These are phyloP conservation scores for Ramaria sp. DNA, from an alignment of 768 basidiomycete genomes.

Conservation along the genomic window DNA sequence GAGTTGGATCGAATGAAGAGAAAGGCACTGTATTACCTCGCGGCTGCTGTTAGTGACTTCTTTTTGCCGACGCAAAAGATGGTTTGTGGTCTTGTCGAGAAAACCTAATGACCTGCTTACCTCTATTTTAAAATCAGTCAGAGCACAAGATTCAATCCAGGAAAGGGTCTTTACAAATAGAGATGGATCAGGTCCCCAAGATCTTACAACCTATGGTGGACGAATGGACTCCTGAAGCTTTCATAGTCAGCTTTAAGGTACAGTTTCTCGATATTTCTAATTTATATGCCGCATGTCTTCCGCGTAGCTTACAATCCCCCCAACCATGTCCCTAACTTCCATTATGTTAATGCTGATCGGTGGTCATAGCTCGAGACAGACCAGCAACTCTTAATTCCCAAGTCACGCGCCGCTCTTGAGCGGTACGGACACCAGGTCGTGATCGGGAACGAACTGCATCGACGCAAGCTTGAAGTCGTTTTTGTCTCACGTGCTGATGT, in stretches of 20 bases:
- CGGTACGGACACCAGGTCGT: slow-evolving; percentile 97
- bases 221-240: slow-evolving; percentile 88
- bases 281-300: not conserved
- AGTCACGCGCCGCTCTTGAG: slow-evolving; percentile 77
- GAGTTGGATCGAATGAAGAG: slow-evolving; percentile 63
- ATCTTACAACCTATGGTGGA: slow-evolving; percentile 86
- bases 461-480: slow-evolving; percentile 85
- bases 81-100: slow-evolving; percentile 36
- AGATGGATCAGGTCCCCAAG: slow-evolving; percentile 99
- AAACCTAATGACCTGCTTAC: not conserved
- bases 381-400: slow-evolving; percentile 69
- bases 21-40: slow-evolving; percentile 87
- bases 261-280: slow-evolving; percentile 1
- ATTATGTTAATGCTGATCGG: not conserved
- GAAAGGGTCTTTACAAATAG: slow-evolving; percentile 84
- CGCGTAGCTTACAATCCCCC: not conserved
- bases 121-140: slow-evolving; percentile 37
- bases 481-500: slow-evolving; percentile 54
- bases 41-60: slow-evolving; percentile 97
- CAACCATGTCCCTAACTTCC: not conserved
- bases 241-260: slow-evolving; percentile 96
- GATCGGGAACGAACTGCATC: slow-evolving; percentile 91
- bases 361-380: slow-evolving; percentile 86
- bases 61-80: slow-evolving; percentile 87
- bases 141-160: slow-evolving; percentile 99